phyloP scores from a whole-genome alignment of 2,329 filamentous ascomycete species.

The Ceratocystis albifundus region DNA sequence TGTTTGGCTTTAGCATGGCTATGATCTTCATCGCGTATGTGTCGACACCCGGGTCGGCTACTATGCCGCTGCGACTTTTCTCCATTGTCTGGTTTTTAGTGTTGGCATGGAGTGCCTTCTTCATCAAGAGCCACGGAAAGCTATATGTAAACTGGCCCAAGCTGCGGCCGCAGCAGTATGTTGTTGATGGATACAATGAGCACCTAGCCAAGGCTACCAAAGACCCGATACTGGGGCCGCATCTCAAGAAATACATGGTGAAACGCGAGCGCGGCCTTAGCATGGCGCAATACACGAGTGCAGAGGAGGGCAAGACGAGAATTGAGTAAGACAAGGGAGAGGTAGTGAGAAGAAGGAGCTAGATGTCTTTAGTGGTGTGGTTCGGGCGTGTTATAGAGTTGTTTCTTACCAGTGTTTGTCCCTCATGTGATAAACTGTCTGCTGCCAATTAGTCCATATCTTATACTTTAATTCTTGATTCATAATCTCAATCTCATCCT shows the following conservation, averaged over 20 bases:
- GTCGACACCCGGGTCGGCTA: constrained; percentile 60
- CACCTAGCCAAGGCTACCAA: constrained; percentile 72
- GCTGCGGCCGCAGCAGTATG: constrained; percentile 77
- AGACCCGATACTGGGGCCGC: constrained; percentile 65
- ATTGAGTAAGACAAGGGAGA: constrained; percentile 53
- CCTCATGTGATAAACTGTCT: neutral
- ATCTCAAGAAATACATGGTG: constrained; percentile 42
- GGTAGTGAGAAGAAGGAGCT: neutral
- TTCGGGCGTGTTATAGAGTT: neutral
- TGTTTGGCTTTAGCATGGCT: constrained; percentile 76
- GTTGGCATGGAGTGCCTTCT: constrained; percentile 59
- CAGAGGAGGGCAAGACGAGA: constrained; percentile 97
- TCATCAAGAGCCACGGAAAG: constrained; percentile 75
- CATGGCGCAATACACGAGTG: constrained; percentile 66
- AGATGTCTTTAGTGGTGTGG: neutral
- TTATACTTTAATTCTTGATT: neutral
- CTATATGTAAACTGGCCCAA: constrained; percentile 98
- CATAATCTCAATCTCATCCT: neutral
- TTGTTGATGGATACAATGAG: constrained; percentile 78
- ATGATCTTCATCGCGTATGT: constrained; percentile 65
- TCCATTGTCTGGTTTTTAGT: constrained; percentile 65
- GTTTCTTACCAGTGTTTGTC: neutral
- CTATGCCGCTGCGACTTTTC: constrained; percentile 74
- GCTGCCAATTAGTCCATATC: neutral
- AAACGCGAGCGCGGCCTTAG: constrained; percentile 73